A percentile compares a stretch with the other conserved stretches of the same genome.
Conservation (phyloP, 106 monocot genomes). For the Apostasia ramifera region DNA sequence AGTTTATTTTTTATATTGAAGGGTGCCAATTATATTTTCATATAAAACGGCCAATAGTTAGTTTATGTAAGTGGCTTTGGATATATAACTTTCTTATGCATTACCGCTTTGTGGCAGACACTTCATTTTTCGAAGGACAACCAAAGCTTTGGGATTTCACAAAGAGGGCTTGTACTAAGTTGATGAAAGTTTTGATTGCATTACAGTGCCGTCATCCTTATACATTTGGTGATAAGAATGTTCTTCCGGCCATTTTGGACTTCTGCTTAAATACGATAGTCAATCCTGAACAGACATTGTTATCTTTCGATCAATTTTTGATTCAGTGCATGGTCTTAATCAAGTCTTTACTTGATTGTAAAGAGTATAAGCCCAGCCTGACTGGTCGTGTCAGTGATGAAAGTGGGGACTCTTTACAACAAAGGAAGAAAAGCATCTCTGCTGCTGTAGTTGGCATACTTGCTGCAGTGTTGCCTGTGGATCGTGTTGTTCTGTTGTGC, state of each 20-base stretch:
- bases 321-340: conserved; percentile 95
- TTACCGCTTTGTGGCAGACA: conserved; percentile 34
- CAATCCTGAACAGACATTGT: conserved; percentile 52
- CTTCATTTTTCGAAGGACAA: conserved; percentile 47
- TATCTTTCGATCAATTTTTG: conserved; percentile 62
- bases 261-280: conserved; percentile 81
- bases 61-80: no score
- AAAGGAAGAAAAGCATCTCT: conserved; percentile 61
- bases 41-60: no score
- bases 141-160: conserved; percentile 56
- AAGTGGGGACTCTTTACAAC: conserved; percentile 38
- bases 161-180: conserved; percentile 66
- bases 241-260: conserved; percentile 56
- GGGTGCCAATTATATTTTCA: no score
- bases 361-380: conserved; percentile 69
- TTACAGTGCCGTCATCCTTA: conserved; percentile 85
- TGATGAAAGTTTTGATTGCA: conserved; percentile 66
- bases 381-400: conserved; percentile 73
- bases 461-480: conserved; percentile 48
- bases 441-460: conserved; percentile 40
- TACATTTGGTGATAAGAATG: conserved; percentile 70
- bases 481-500: conserved; percentile 68
- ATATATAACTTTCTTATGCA: no score
- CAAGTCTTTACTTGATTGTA: conserved; percentile 82
- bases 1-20: no score